Evolutionary conservation across 176 grass and related monocot genomes (phyloP), one percentile per base, ranked within the genome.

Genomic region (Thalia dealbata): DNA sequence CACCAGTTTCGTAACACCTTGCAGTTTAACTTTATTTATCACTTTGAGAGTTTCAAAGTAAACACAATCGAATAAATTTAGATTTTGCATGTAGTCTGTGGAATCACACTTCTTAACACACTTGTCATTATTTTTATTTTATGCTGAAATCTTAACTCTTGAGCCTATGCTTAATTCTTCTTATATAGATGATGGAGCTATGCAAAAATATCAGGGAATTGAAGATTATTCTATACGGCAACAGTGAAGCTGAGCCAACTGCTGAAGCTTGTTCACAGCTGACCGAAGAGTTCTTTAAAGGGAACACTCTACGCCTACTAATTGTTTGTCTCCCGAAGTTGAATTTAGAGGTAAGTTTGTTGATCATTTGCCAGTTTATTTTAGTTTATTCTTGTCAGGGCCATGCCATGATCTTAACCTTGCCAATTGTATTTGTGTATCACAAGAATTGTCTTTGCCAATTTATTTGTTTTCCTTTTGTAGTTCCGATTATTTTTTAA

Each of bases 251-350:
- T 7, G 89, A 91, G 14, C 89, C 89, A 1, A 48, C 71, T 4
- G 55, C 72, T 11, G 89, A 87, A 81, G 76, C 79, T 43, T 87
- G 89, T 43, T 43, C 41, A 0, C 70, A 81, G 25, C 67, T 91
- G 66, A 85, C 89, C 4, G 83, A 80, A 42, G 89, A 88, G 80
- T 85, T 91, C 32, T 91, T 91, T 58, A 91, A 32, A 44, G 82
- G 76, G 19, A 76, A 87, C 29, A 73, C 54, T 10, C 43, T 91
- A 3, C 77, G 71, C 50, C 77, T 85, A 55, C 0, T 88, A 64
- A 81, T 91, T 73, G 0, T 80, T 69, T 85, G 52, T 15, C 76
- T 91, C 74, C 82, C 60, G 51, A 67, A 27, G 6, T 11, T 91
- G 32, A 81, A 88, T 14, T 51, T 85, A 56, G 89, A 91, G 35